These are phyloP conservation scores for Cladobotryum mycophilum DNA, from an alignment of 2,329 filamentous ascomycete species.

Conservation along the genomic window DNA sequence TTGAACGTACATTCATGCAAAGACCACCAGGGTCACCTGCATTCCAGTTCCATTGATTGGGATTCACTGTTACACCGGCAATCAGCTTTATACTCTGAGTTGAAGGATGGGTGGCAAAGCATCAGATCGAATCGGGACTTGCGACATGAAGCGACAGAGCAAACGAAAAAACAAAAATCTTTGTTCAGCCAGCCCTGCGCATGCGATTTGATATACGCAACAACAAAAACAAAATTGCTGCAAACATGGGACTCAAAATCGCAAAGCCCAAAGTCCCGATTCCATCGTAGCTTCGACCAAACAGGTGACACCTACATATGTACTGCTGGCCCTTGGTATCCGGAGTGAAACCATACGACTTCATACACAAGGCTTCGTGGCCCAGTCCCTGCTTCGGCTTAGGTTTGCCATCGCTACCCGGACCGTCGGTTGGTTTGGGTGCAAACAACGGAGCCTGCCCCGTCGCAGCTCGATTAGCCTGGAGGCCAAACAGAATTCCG, in stretches of 20 bases:
- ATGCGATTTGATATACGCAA: too few relatives aligned
- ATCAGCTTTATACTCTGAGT: not conserved
- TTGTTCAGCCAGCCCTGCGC: too few relatives aligned
- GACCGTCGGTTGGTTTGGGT: constrained; percentile 17
- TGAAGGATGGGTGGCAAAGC: too few relatives aligned
- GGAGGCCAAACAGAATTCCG: constrained; percentile 43
- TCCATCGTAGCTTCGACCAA: not conserved
- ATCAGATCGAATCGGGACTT: too few relatives aligned
- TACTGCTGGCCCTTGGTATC: constrained; percentile 37
- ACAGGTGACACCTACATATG: constrained; percentile 34
- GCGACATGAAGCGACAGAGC: too few relatives aligned
- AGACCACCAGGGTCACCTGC: constrained; percentile 32
- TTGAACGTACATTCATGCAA: constrained; percentile 46
- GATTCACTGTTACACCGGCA: constrained; percentile 38
- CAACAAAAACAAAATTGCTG: too few relatives aligned
- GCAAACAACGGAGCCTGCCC: constrained; percentile 41
- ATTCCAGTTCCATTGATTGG: constrained; percentile 48
- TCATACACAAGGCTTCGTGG: constrained; percentile 34
- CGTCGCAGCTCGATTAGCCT: constrained; percentile 35
- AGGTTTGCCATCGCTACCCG: constrained; percentile 17
- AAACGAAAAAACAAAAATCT: too few relatives aligned
- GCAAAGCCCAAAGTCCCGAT: not conserved
- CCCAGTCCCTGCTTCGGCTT: constrained; percentile 26
- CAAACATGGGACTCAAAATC: not conserved
- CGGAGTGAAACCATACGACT: constrained; percentile 40